Evolutionary conservation across 2,329 filamentous ascomycete genomes (phyloP).

Genomic region (Microdochium bolleyi): DNA sequence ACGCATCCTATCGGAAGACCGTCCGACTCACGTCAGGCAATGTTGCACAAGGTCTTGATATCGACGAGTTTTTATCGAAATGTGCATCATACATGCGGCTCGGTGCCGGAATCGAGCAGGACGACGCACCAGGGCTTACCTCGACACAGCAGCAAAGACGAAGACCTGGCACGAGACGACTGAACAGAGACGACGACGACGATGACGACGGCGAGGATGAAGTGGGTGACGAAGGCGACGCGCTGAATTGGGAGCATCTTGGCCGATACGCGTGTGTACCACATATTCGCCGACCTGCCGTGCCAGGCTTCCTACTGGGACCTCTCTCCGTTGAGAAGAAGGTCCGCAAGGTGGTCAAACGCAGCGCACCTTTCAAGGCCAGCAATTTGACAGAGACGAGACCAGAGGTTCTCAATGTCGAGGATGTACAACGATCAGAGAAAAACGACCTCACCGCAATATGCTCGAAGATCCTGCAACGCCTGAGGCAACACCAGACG

Average conservation of each 20-base stretch:
- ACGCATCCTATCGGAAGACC: constrained; percentile 73
- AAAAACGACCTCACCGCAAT: constrained; percentile 73
- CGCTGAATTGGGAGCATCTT: constrained; percentile 79
- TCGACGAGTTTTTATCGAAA: constrained; percentile 88
- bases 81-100: constrained; percentile 81
- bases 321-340: constrained; percentile 87
- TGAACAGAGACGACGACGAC: constrained; percentile 23
- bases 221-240: constrained; percentile 63
- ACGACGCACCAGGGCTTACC: constrained; percentile 41
- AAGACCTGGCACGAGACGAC: constrained; percentile 25
- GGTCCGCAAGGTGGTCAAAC: constrained; percentile 59
- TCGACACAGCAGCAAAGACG: constrained; percentile 39
- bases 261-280: constrained; percentile 72
- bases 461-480: constrained; percentile 64
- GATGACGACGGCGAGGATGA: constrained; percentile 56
- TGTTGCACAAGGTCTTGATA: constrained; percentile 66
- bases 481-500: constrained; percentile 43
- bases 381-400: constrained; percentile 62
- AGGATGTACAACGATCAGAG: constrained; percentile 68
- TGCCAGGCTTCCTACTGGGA: constrained; percentile 79
- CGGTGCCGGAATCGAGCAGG: constrained; percentile 46
- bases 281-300: constrained; percentile 62
- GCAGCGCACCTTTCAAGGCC: constrained; percentile 62
- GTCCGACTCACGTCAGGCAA: constrained; percentile 67
- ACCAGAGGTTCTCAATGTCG: constrained; percentile 68